A percentile compares a stretch with the other conserved stretches of the same genome.
These are phyloP conservation scores for Bonia amplexicaulis DNA, from an alignment of 176 grass and related monocot genomes.

Conservation along the genomic window DNA sequence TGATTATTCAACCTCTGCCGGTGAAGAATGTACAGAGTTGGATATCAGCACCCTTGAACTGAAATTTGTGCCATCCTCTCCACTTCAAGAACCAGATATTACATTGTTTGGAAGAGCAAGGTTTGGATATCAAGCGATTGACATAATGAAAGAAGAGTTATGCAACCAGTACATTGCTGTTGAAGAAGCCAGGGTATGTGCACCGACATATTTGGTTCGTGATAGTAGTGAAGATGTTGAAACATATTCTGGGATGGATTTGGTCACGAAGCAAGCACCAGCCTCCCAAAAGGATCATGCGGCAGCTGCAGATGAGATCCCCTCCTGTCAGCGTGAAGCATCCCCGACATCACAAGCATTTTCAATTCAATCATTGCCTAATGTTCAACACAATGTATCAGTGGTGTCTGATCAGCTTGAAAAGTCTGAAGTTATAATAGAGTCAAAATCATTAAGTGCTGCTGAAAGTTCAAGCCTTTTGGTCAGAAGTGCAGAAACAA, in stretches of 20 bases:
- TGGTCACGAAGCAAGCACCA: not conserved
- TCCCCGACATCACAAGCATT: not conserved
- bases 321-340: conserved; percentile 3
- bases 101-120: conserved; percentile 91
- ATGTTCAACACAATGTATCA: not conserved
- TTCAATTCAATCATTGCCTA: conserved; percentile 8
- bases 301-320: not conserved
- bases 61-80: conserved; percentile 41
- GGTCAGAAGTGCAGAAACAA: conserved; percentile 3
- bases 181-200: not conserved
- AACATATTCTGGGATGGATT: conserved; percentile 8
- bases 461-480: conserved; percentile 14
- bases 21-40: conserved; percentile 28
- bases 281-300: not conserved
- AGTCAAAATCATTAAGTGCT: not conserved
- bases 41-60: conserved; percentile 47
- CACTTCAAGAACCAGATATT: conserved; percentile 38
- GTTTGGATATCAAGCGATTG: conserved; percentile 56
- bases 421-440: conserved; percentile 7
- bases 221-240: conserved; percentile 8
- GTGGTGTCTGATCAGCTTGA: not conserved
- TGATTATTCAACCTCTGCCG: not conserved
- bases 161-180: not conserved
- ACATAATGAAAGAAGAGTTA: conserved; percentile 57
- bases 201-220: not conserved